Percentiles rank a stretch among this genome's conserved stretches.
phyloP scores from a whole-genome alignment of 352 stramenopile species.

The Thraustochytrium striatum region DNA sequence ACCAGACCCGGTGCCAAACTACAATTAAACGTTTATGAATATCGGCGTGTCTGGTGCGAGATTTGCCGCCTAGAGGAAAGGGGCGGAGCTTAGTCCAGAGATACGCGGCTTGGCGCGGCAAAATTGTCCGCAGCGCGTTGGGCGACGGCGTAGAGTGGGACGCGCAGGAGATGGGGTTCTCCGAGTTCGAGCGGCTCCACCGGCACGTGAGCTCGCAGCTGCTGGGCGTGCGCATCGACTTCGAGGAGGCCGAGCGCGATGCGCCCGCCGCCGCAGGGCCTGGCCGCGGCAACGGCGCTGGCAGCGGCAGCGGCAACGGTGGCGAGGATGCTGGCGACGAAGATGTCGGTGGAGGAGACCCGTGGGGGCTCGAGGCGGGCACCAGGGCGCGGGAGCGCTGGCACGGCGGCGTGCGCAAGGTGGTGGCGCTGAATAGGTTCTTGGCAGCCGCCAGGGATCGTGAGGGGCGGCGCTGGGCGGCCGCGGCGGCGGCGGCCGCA shows the following conservation, averaged over 20 bases:
- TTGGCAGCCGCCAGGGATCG: not conserved
- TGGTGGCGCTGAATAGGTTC: slow-evolving; percentile 21
- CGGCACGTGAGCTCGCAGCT: slow-evolving; percentile 7
- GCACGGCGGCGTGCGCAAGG: slow-evolving; percentile 2
- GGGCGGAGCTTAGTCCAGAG: not conserved
- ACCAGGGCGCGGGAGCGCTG: not conserved
- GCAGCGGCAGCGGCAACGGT: not conserved
- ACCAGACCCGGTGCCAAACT: not conserved
- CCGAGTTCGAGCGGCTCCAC: slow-evolving; percentile 29
- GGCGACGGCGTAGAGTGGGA: not conserved
- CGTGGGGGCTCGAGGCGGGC: not conserved
- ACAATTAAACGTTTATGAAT: not conserved
- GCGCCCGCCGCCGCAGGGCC: not conserved
- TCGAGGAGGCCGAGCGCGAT: not conserved
- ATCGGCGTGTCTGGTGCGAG: not conserved
- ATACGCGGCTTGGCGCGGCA: not conserved
- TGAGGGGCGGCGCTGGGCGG: too few relatives aligned
- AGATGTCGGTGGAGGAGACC: not conserved
- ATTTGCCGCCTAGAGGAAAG: not conserved
- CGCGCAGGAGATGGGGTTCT: slow-evolving; percentile 18
- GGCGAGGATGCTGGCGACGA: not conserved
- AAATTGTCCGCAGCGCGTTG: too few relatives aligned
- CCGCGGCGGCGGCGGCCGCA: too few relatives aligned
- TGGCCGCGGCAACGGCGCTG: not conserved
- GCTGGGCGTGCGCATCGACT: not conserved